Conservation (phyloP, 257 asterid genomes). For the Asclepias syriaca region DNA sequence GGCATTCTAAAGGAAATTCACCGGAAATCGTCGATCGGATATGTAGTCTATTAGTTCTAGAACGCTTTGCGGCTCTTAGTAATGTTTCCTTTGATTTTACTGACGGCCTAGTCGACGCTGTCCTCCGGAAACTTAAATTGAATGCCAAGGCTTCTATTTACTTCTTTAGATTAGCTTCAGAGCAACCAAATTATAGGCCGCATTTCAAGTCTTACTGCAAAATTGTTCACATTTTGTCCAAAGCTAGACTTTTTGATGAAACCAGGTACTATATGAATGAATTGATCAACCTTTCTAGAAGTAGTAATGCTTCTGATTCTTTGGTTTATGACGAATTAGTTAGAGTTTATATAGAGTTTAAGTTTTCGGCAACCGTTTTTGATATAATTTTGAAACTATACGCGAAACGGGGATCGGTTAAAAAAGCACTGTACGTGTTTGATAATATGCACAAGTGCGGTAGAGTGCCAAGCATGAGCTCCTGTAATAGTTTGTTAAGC, state of each 20-base stretch:
- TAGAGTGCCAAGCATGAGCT: conserved; percentile 60
- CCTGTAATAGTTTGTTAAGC: conserved; percentile 82
- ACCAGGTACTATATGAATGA: conserved; percentile 41
- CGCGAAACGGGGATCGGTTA: conserved; percentile 56
- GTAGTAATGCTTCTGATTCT: conserved; percentile 22
- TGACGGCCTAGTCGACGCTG: conserved; percentile 54
- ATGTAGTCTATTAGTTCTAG: conserved; percentile 62
- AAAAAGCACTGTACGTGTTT: conserved; percentile 68
- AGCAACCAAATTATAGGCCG: conserved; percentile 50
- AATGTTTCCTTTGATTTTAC: conserved; percentile 54
- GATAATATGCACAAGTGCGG: conserved; percentile 82
- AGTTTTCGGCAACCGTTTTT: conserved; percentile 65
- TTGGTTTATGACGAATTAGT: conserved; percentile 48
- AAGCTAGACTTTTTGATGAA: conserved; percentile 59
- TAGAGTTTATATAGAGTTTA: conserved; percentile 47
- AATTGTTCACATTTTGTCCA: conserved; percentile 62
- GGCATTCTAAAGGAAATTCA: neutral
- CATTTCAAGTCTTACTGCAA: conserved; percentile 49
- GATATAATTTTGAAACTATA: conserved; percentile 61
- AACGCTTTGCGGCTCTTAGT: conserved; percentile 53
- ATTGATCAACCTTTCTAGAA: conserved; percentile 44
- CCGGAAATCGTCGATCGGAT: conserved; percentile 38
- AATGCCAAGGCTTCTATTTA: conserved; percentile 61
- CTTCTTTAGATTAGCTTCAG: conserved; percentile 66
- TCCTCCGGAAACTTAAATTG: conserved; percentile 52